Conservation (phyloP, 148 eudicot genomes). For the Dysphania ambrosioides region DNA sequence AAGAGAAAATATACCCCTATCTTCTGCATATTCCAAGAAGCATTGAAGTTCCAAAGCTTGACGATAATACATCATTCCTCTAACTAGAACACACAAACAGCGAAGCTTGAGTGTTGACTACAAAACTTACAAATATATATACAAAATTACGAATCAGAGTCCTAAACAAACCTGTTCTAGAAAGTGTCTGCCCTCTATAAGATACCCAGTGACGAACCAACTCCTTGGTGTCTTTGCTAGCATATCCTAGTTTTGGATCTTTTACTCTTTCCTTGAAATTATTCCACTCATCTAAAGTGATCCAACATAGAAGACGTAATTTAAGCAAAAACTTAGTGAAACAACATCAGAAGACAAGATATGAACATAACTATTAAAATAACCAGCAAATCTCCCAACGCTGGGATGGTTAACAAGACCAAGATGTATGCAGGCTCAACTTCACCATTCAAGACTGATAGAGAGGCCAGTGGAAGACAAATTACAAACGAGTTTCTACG, state of each 20-base stretch:
- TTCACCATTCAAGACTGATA: not conserved
- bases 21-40: constrained; percentile 78
- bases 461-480: not conserved
- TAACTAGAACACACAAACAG: constrained; percentile 48
- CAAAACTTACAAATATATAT: not conserved
- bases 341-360: constrained; percentile 17
- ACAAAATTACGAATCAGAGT: constrained; percentile 2
- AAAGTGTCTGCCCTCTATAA: constrained; percentile 96
- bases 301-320: constrained; percentile 12
- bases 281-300: constrained; percentile 79
- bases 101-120: constrained; percentile 19
- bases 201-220: constrained; percentile 89
- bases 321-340: constrained; percentile 11
- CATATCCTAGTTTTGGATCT: constrained; percentile 50
- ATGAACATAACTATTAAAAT: constrained; percentile 6
- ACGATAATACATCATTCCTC: constrained; percentile 99
- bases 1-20: constrained; percentile 48
- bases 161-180: constrained; percentile 77
- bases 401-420: not conserved
- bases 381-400: not conserved
- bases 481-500: not conserved
- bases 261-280: constrained; percentile 60
- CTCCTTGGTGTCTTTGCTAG: constrained; percentile 53
- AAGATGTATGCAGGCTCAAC: not conserved
- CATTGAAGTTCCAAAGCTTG: constrained; percentile 91